Base-by-base conservation (phyloP, 495 filamentous ascomycete genomes). In the Talaromyces wortmannii region DNA sequence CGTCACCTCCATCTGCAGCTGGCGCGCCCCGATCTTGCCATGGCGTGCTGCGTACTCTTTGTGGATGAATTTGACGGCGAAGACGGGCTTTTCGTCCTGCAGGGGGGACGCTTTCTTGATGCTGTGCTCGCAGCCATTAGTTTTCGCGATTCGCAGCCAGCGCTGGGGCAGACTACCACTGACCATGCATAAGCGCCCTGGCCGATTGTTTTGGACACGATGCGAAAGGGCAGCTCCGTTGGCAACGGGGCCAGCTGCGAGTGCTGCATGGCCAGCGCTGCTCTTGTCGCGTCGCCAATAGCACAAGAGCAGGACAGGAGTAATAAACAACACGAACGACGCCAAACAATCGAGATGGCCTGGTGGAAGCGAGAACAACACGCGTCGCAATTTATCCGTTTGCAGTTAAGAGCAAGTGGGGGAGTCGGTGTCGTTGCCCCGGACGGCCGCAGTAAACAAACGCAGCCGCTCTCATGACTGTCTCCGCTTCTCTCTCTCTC, bases 61-160 rank as follows among this genome's bases (percentile, higher is more conserved):
- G 76, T 97, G 90, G 65, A 99, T 96, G 71, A 97, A 90, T 73
- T 99, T 99, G 67, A 96, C 90, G 7, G 94, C 94, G 70, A 99
- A 96, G 63, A 97, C 74, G 4, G 91, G 90, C 31, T 78, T 80
- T 12, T 82, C 69, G 15, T 80, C 68, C 57, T 87, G 74, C 30
- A 85, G 69, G 13, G 91, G 91, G 52, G 81, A 81, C 31, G 92
- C 94, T 76, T 97, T 98, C 70, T 95, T 96, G 63, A 98, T 92
- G 59, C 92, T 97, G 44, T 32, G 33, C 6, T 32, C 13, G 6
- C 31, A 17, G 23, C 23, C 23, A 23, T 23, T 23, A 23, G 23
- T 23, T 23, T 23, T 23, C 23, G 23, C 23, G 23, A 23, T 23
- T 23, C 23, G 23, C 23, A 43, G 0, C 42, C 29, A 44, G n/a